These are phyloP conservation scores for Pythium guiyangense DNA, from an alignment of 352 stramenopile species.

Conservation along the genomic window DNA sequence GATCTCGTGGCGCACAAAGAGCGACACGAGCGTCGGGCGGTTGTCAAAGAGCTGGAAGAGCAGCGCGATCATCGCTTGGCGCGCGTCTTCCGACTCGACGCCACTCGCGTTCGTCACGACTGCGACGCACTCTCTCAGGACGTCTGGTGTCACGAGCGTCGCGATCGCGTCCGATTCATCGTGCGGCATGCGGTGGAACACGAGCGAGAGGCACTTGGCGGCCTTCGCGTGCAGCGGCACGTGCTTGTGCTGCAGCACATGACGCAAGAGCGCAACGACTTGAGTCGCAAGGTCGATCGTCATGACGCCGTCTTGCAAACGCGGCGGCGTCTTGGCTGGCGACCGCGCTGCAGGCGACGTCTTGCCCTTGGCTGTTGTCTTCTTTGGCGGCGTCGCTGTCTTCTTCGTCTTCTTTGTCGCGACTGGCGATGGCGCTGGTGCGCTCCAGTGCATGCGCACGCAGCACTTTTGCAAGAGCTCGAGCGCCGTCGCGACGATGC, in stretches of 20 bases:
- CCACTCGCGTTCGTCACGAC: constrained; percentile 38
- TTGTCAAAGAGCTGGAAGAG: constrained; percentile 69
- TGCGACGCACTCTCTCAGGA: constrained; percentile 51
- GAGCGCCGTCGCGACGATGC: constrained; percentile 55
- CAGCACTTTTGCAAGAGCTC: constrained; percentile 74
- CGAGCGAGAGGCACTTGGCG: constrained; percentile 60
- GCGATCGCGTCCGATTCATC: constrained; percentile 24
- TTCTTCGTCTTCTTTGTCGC: no score
- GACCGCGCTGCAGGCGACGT: constrained; percentile 1
- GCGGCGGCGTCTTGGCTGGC: constrained; percentile 3
- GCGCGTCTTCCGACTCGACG: constrained; percentile 63
- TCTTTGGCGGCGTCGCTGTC: background rate
- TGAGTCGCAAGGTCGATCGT: constrained; percentile 36
- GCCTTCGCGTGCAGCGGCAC: constrained; percentile 54
- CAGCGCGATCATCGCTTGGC: constrained; percentile 55
- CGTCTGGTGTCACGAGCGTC: constrained; percentile 40
- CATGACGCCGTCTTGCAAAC: constrained; percentile 19
- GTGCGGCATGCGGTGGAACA: constrained; percentile 45
- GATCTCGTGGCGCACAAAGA: constrained; percentile 55
- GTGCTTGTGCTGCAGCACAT: constrained; percentile 53
- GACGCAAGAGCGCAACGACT: constrained; percentile 39
- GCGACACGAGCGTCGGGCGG: constrained; percentile 36
- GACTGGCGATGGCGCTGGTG: no score
- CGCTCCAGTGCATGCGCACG: constrained; percentile 55
- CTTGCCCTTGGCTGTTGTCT: constrained; percentile 5